A percentile compares a stretch with the other conserved stretches of the same genome.
Evolutionary conservation across 2,329 filamentous ascomycete genomes (phyloP).

Genomic region (Coniochaeta sp.): DNA sequence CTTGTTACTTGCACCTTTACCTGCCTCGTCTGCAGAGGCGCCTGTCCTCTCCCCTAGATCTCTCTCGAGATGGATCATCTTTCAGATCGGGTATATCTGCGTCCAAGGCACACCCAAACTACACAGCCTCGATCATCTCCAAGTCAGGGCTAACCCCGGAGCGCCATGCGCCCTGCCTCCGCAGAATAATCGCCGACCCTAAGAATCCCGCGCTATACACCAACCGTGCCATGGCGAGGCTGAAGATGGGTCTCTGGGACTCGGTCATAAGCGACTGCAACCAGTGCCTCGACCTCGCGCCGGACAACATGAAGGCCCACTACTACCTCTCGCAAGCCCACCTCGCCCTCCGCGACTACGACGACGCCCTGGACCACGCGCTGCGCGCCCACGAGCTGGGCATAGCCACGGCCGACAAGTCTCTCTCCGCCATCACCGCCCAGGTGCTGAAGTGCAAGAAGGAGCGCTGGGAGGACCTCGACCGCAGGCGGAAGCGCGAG

Average conservation of each 20-base stretch:
- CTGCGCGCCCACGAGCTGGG: constrained; percentile 67
- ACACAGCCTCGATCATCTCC: background rate
- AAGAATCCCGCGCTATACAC: constrained; percentile 76
- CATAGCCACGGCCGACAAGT: constrained; percentile 53
- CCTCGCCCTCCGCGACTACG: constrained; percentile 62
- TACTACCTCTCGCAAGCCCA: constrained; percentile 82
- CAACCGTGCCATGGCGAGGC: constrained; percentile 77
- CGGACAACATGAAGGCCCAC: constrained; percentile 68
- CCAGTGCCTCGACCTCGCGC: constrained; percentile 61
- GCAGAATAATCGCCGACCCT: constrained; percentile 69
- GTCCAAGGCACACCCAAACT: background rate
- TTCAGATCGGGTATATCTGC: background rate
- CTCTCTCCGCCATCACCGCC: constrained; percentile 62
- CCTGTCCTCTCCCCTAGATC: background rate
- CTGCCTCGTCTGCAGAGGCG: background rate
- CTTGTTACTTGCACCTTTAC: background rate
- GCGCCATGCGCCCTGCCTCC: background rate
- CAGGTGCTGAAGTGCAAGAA: constrained; percentile 78
- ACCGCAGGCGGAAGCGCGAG: constrained; percentile 52
- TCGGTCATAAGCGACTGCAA: constrained; percentile 72
- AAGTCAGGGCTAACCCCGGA: constrained; percentile 2
- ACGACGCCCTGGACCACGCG: constrained; percentile 65
- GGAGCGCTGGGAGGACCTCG: constrained; percentile 72
- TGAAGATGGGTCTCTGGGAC: constrained; percentile 67
- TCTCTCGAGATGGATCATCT: no score